Conservation (phyloP, 495 filamentous ascomycete species). For the Sporormia fimetaria region DNA sequence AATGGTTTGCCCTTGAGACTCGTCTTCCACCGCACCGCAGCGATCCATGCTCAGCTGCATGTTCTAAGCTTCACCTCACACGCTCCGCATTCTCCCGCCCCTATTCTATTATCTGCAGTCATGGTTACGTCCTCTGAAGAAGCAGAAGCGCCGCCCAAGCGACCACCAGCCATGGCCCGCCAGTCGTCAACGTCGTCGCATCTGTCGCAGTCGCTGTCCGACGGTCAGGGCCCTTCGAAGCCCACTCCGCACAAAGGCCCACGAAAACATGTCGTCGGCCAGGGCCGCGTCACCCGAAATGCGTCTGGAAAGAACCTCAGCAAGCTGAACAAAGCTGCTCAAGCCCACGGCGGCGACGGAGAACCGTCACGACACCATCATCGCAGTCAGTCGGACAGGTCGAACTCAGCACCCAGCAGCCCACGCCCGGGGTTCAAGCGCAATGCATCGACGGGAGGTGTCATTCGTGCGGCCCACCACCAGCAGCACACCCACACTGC, state of each 20-base stretch:
- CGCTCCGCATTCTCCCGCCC: not conserved
- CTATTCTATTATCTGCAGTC: constrained; percentile 17
- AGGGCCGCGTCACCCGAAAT: constrained; percentile 22
- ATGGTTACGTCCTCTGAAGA: constrained; percentile 21
- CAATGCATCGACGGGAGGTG: constrained; percentile 29
- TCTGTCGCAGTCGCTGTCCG: constrained; percentile 27
- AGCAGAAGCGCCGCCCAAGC: constrained; percentile 25
- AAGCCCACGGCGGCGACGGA: constrained; percentile 21
- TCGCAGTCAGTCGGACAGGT: constrained; percentile 24
- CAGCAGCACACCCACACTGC: constrained; percentile 19
- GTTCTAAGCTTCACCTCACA: not conserved
- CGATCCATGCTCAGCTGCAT: too few species aligned
- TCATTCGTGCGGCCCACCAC: constrained; percentile 22
- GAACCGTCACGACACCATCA: constrained; percentile 20
- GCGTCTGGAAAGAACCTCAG: constrained; percentile 27
- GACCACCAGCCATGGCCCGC: constrained; percentile 16
- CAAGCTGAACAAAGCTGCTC: constrained; percentile 26
- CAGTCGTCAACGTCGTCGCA: constrained; percentile 26
- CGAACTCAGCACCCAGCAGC: constrained; percentile 22
- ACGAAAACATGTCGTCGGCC: constrained; percentile 27
- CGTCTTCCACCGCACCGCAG: too few species aligned
- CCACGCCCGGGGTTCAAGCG: constrained; percentile 28
- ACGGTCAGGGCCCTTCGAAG: constrained; percentile 16
- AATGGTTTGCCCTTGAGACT: too few species aligned
- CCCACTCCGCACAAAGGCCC: constrained; percentile 16